Conservation (phyloP, 140 eudicot species). For the Erigeron philadelphicus region DNA sequence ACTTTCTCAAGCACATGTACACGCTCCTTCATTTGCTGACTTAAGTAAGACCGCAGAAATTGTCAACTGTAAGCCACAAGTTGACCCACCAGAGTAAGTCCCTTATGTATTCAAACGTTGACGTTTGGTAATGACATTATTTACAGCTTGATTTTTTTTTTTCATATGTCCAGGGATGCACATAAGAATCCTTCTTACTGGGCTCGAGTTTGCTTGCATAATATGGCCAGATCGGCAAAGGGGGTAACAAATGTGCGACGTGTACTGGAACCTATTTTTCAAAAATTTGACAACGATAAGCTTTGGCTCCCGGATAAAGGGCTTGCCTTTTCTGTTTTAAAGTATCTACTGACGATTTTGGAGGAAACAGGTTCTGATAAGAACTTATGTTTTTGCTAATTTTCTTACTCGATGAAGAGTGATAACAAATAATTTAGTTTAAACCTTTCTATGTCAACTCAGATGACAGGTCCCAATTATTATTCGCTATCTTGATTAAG, state of each 20-base stretch:
- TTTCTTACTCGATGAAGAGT: background rate
- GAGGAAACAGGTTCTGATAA: conserved; percentile 61
- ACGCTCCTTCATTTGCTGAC: conserved; percentile 39
- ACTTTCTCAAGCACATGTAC: conserved; percentile 34
- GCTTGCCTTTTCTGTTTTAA: conserved; percentile 55
- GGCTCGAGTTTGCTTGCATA: conserved; percentile 70
- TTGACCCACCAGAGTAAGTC: conserved; percentile 41
- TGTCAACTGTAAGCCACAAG: conserved; percentile 27
- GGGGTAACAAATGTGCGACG: conserved; percentile 69
- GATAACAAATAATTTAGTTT: background rate
- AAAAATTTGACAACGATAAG: conserved; percentile 54
- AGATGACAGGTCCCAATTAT: conserved; percentile 63
- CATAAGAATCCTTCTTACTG: conserved; percentile 65
- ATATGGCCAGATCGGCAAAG: conserved; percentile 58
- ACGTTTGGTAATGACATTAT: background rate
- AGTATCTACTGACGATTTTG: conserved; percentile 48
- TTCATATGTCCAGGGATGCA: conserved; percentile 44
- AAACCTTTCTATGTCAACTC: conserved; percentile 6
- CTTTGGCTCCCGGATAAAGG: conserved; percentile 67
- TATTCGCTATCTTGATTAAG: conserved; percentile 60
- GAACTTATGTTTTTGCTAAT: background rate
- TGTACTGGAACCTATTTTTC: conserved; percentile 72
- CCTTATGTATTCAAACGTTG: background rate
- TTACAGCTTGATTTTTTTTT: background rate
- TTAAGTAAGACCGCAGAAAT: conserved; percentile 30